Evolutionary conservation across 148 eudicot species (phyloP).

Genomic region (Pharnaceum exiguum): DNA sequence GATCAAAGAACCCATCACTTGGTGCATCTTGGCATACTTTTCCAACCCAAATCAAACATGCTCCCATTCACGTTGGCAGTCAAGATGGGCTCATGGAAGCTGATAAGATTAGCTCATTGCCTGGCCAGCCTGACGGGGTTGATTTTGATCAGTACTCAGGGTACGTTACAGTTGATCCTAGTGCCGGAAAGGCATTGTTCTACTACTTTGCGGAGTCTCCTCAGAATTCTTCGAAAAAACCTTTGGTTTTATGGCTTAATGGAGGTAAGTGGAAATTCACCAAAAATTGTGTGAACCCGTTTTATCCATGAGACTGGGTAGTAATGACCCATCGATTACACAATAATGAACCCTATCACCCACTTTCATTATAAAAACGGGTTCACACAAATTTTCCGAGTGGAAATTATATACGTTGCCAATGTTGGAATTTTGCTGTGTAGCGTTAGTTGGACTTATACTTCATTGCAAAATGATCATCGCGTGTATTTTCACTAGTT

Average conservation of each 20-base stretch:
- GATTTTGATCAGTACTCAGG: slow-evolving; percentile 32
- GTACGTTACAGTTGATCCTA: slow-evolving; percentile 29
- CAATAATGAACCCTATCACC: too few relatives aligned
- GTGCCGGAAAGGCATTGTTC: slow-evolving; percentile 17
- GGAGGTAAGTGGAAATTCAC: slow-evolving; percentile 19
- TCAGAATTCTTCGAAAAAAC: slow-evolving; percentile 25
- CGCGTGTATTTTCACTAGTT: too few relatives aligned
- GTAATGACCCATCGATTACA: too few relatives aligned
- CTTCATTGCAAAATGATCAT: too few relatives aligned
- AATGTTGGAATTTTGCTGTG: too few relatives aligned
- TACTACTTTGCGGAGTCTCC: slow-evolving; percentile 36
- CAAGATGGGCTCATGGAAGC: slow-evolving; percentile 36
- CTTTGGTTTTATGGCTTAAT: slow-evolving; percentile 35
- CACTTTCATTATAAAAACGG: neutral
- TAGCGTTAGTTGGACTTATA: too few relatives aligned
- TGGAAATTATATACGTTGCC: neutral
- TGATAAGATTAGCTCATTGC: slow-evolving; percentile 26
- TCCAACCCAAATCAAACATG: neutral
- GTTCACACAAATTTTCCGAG: neutral
- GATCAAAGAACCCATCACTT: slow-evolving; percentile 18
- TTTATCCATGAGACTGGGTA: too few relatives aligned
- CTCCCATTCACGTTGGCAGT: slow-evolving; percentile 9
- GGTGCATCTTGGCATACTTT: slow-evolving; percentile 20
- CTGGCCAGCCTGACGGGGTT: slow-evolving; percentile 26
- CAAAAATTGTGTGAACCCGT: too few relatives aligned